These are phyloP conservation scores for Xylariaceae sp. DNA, from an alignment of 2,329 filamentous ascomycete species.

Conservation along the genomic window DNA sequence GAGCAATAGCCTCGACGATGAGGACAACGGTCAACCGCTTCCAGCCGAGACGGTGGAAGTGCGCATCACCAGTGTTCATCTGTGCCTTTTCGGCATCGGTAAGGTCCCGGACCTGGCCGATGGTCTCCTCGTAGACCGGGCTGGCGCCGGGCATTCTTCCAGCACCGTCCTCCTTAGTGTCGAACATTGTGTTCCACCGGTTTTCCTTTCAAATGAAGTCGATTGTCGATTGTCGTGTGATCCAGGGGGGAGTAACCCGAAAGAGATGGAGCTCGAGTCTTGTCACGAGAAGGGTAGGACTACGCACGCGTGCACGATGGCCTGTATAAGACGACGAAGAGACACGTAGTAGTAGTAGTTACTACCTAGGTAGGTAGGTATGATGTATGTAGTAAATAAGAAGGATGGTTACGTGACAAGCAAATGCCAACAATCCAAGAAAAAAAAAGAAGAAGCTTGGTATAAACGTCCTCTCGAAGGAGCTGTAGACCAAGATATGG, in stretches of 20 bases:
- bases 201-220: not conserved
- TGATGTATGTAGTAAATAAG: not conserved
- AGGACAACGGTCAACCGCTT: slow-evolving; percentile 51
- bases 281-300: not conserved
- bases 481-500: too few relatives aligned
- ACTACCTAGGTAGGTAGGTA: not conserved
- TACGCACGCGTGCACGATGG: not conserved
- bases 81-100: slow-evolving; percentile 44
- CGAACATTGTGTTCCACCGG: slow-evolving; percentile 6
- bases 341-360: not conserved
- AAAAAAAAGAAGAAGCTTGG: not conserved
- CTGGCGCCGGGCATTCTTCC: slow-evolving; percentile 12
- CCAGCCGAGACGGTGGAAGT: slow-evolving; percentile 52
- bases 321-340: not conserved
- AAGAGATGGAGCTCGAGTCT: not conserved
- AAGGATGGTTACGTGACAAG: not conserved
- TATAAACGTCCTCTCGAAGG: too few relatives aligned
- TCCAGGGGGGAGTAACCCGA: not conserved
- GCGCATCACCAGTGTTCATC: slow-evolving; percentile 40
- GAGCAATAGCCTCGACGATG: slow-evolving; percentile 53
- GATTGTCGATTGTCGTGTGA: not conserved
- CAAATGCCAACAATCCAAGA: too few relatives aligned
- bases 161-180: slow-evolving; percentile 19
- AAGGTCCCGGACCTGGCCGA: slow-evolving; percentile 34
- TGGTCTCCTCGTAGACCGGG: slow-evolving; percentile 23